Conservation (phyloP, 2,329 filamentous ascomycete species). For the Ilyonectria sp. region DNA sequence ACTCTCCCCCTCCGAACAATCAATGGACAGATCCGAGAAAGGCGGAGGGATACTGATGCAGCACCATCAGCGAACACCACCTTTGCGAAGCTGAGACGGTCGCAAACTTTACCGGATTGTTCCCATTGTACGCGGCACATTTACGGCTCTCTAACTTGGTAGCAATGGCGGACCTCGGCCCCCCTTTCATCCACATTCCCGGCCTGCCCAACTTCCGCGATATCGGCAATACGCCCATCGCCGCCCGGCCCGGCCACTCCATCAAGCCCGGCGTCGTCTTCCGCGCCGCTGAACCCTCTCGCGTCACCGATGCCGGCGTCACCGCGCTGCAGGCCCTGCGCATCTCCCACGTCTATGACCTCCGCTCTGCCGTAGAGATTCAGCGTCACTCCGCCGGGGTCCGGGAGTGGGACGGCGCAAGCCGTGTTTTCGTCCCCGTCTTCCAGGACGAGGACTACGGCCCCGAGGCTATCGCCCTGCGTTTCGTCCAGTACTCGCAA, state of each 20-base stretch:
- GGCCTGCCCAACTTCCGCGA: slow-evolving; percentile 80
- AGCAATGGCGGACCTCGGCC: slow-evolving; percentile 47
- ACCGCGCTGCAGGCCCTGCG: slow-evolving; percentile 67
- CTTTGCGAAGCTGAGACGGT: background rate
- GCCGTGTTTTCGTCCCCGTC: slow-evolving; percentile 72
- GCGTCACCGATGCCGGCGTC: slow-evolving; percentile 68
- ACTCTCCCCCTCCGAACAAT: slow-evolving; percentile 1
- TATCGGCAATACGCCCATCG: slow-evolving; percentile 68
- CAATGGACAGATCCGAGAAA: slow-evolving; percentile 1
- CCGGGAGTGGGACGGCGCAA: slow-evolving; percentile 60
- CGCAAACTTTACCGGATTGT: background rate
- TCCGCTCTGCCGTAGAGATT: slow-evolving; percentile 76
- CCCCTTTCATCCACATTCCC: slow-evolving; percentile 66
- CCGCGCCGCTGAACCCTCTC: slow-evolving; percentile 78
- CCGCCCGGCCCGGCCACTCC: slow-evolving; percentile 67
- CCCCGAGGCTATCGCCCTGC: slow-evolving; percentile 73
- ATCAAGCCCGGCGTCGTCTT: slow-evolving; percentile 73
- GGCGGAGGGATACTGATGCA: background rate
- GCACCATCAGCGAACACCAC: background rate
- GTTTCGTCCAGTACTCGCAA: slow-evolving; percentile 73
- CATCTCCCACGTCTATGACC: slow-evolving; percentile 78
- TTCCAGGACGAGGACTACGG: slow-evolving; percentile 74
- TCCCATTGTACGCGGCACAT: background rate
- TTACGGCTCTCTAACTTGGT: background rate
- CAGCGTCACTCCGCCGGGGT: slow-evolving; percentile 55